Evolutionary conservation across 306 rosid species (phyloP), one percentile per base, ranked within the genome.

Genomic region (Quercus robur): DNA sequence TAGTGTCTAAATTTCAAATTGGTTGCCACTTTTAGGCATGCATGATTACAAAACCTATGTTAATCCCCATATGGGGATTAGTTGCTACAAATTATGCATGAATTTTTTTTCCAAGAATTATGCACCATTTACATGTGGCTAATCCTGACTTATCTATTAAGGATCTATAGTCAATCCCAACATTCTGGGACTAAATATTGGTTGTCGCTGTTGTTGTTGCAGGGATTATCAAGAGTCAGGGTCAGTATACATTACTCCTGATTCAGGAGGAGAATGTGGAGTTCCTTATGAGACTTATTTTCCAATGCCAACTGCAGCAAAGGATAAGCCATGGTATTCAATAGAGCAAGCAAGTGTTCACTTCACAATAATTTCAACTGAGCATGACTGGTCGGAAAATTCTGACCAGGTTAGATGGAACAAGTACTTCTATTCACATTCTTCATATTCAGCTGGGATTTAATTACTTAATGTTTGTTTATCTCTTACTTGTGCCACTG

Each of bases 291-390:
- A 94, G 81, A 85, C 97, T 51, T 92, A 90, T 71, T 92, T 91
- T 83, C 90, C 81, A 33, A 94, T 92, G 98, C 98, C 98, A 81
- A 88, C 83, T 56, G 3, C 72, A 31, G 93, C 71, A 62, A 89
- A 89, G 84, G 98, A 94, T 79, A 85, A 94, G 70, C 97, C 98
- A 80, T 94, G 98, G 98, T 94, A 92, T 82, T 92, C 97, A 23
- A 90, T 90, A 76, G 96, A 94, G 73, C 89, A 91, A 80, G 97
- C 64, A 76, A 88, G 92, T 82, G 90, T 89, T 75, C 94, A 94
- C 85, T 83, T 94, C 80, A 92, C 93, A 54, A 74, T 92, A 19
- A 91, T 92, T 14, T 94, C 98, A 56, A 94, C 98, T 28, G 98
- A 94, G 84, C 94, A 94, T 84, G 84, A 89, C 17, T 94, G 90